Conservation (phyloP, 2,329 filamentous ascomycete genomes). For the Exophiala lecanii-corni region DNA sequence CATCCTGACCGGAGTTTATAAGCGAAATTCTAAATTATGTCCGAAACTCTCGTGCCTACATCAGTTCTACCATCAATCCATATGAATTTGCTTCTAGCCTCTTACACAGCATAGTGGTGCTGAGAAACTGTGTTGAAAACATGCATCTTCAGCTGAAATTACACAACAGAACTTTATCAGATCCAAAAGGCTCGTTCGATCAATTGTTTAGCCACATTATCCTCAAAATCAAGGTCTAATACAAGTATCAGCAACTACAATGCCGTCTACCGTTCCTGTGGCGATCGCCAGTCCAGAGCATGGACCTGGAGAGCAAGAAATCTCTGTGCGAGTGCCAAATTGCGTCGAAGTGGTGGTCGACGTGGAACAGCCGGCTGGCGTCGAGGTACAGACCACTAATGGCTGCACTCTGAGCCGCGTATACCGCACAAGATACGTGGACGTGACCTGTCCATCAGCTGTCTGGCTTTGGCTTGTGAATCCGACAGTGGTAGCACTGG, state of each 20-base stretch:
- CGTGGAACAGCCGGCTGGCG: conserved; percentile 11
- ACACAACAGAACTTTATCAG: too few species aligned
- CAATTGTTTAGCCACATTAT: too few species aligned
- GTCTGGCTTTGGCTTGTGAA: too few species aligned
- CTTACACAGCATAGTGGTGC: too few species aligned
- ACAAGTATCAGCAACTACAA: conserved; percentile 9
- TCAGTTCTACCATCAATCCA: not conserved
- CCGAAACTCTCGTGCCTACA: conserved; percentile 11
- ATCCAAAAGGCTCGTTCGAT: too few species aligned
- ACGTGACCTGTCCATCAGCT: conserved; percentile 17
- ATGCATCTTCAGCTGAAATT: too few species aligned
- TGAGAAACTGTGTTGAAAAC: too few species aligned
- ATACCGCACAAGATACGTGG: conserved; percentile 13
- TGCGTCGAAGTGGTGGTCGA: conserved; percentile 10
- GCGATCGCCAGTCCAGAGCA: conserved; percentile 14
- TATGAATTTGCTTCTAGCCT: too few species aligned
- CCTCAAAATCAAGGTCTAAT: conserved; percentile 4
- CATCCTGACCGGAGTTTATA: too few species aligned
- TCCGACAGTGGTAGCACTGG: too few species aligned
- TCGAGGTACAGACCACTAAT: conserved; percentile 17
- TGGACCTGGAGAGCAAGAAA: conserved; percentile 18
- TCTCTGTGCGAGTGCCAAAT: conserved; percentile 13
- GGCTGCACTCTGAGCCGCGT: conserved; percentile 17
- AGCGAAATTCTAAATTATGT: conserved; percentile 1
- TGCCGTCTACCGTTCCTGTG: conserved; percentile 13